Conservation (phyloP, 371 early-diverging fungal genomes). For the Apophysomyces trapeziformis region DNA sequence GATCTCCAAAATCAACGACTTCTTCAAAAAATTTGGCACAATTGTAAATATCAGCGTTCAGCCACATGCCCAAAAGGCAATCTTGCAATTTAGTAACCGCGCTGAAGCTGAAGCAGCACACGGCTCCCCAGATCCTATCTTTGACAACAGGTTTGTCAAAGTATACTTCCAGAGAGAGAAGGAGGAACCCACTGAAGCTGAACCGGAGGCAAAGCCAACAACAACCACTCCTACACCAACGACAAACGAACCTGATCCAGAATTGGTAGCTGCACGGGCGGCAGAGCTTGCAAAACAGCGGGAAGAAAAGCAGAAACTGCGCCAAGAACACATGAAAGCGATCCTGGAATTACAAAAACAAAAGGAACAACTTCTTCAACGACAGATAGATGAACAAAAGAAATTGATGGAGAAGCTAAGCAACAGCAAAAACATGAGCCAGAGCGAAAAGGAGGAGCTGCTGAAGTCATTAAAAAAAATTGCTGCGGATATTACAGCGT, state of each 20-base stretch:
- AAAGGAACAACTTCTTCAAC: conserved; percentile 60
- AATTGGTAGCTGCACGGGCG: conserved; percentile 48
- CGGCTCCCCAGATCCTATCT: conserved; percentile 80
- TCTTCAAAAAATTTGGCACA: conserved; percentile 76
- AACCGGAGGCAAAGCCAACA: conserved; percentile 16
- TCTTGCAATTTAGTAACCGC: conserved; percentile 65
- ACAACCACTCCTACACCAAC: conserved; percentile 14
- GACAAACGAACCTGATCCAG: conserved; percentile 49
- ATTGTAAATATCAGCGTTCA: conserved; percentile 73
- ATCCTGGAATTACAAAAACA: conserved; percentile 63
- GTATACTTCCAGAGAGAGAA: conserved; percentile 68
- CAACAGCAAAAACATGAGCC: conserved; percentile 51
- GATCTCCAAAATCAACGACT: conserved; percentile 70
- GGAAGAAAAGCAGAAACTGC: conserved; percentile 48
- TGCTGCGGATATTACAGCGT: not conserved
- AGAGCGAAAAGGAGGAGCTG: conserved; percentile 57
- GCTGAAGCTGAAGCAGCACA: conserved; percentile 78
- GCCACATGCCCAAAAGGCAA: conserved; percentile 54
- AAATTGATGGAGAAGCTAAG: conserved; percentile 58
- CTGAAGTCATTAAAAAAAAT: conserved; percentile 46
- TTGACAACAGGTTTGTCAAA: conserved; percentile 88
- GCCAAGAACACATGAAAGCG: conserved; percentile 58
- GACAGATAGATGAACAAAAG: conserved; percentile 68
- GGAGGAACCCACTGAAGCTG: conserved; percentile 35
- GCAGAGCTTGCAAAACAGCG: conserved; percentile 44